These are phyloP conservation scores for Codiaeum variegatum DNA, from an alignment of 441 rosid genomes.

Conservation along the genomic window DNA sequence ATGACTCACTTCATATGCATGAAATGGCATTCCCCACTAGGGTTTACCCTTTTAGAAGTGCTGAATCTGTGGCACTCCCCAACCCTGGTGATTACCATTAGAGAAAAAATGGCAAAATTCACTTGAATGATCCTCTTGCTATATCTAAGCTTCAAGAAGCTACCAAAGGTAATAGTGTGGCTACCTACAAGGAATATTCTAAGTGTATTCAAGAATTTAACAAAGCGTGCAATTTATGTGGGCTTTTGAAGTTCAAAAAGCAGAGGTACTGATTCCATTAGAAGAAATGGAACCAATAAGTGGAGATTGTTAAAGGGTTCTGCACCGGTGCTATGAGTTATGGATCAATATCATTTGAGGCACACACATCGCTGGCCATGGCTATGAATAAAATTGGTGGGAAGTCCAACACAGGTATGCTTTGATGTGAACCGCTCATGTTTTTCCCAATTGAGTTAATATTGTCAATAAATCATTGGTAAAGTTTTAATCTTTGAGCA, in stretches of 20 bases:
- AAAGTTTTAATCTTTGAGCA: constrained; percentile 1
- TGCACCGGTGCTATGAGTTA: constrained; percentile 99
- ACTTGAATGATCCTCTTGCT: constrained; percentile 98
- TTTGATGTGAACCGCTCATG: not conserved
- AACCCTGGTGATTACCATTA: constrained; percentile 99
- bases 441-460: not conserved
- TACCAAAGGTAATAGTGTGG: constrained; percentile 84
- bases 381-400: constrained; percentile 99
- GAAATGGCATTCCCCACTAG: constrained; percentile 86
- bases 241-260: constrained; percentile 85
- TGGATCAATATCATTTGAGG: constrained; percentile 97
- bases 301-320: constrained; percentile 95
- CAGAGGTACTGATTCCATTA: constrained; percentile 57
- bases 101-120: constrained; percentile 97
- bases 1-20: constrained; percentile 80
- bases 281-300: constrained; percentile 96
- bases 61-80: constrained; percentile 89
- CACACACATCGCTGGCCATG: constrained; percentile 83
- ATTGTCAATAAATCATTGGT: not conserved
- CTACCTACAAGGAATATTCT: constrained; percentile 92
- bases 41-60: constrained; percentile 82
- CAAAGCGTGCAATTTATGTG: constrained; percentile 90
- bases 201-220: constrained; percentile 90
- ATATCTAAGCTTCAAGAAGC: constrained; percentile 98
- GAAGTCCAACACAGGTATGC: constrained; percentile 92